Evolutionary conservation across 2,329 filamentous ascomycete species (phyloP), one percentile per base, ranked within the genome.

Genomic region (Exophiala mesophila): DNA sequence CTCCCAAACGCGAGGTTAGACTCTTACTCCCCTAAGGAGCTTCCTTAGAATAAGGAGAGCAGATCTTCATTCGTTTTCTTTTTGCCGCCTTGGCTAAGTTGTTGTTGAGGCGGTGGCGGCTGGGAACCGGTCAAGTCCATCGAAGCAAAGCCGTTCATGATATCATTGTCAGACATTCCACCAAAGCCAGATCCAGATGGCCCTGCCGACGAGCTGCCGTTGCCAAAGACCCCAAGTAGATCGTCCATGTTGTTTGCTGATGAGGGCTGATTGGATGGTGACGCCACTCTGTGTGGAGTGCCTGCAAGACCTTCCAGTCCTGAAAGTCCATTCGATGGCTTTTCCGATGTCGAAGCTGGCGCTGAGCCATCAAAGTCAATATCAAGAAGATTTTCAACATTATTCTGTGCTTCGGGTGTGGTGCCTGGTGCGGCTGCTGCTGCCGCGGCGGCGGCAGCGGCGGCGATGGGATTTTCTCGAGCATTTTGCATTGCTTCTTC

Each of bases 301-400:
- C 80, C 78, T 2, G 78, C 80, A 24, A 73, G 58, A 13, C 69
- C 70, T 57, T 73, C 70, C 2, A 73, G 63, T 36, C 83, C 82
- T 47, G 85, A 86, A 61, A 87, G 71, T 43, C 81, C 82, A 45
- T 63, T 63, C 66, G 63, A 56, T 12, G 79, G 75, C 50, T 80
- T 71, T 41, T 77, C 77, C 53, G 89, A 84, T 38, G 87, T 75
- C 9, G 86, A 90, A n/a, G 92, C 90, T 3, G 90, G 90, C 2
- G 85, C 89, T 2, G 86, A 84, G 18, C 90, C 92, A 59, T 97
- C 92, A 60, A 95, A 95, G 64, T 95, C 88, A 57, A 95, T 94
- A 58, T 98, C 92, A 42, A 98, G 76, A 15, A 98, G 73, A 62
- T 97, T 98, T 66, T 98, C 92, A 52, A 90, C 77, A 57, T 95